Base-by-base conservation (phyloP, 2,329 filamentous ascomycete species). In the Macrophomina pseudophaseolina region DNA sequence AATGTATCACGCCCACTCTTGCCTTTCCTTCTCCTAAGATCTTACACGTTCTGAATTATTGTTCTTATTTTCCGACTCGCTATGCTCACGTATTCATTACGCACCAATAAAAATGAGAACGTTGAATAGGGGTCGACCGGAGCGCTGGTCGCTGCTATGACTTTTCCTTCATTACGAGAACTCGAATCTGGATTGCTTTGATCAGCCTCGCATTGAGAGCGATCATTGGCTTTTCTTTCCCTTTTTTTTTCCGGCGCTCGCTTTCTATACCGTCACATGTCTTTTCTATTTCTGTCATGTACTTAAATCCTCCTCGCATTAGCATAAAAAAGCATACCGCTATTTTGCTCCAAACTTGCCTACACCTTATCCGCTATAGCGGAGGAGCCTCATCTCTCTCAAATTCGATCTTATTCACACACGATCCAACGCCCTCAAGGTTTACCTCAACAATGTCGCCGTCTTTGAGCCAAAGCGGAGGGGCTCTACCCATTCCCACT, bases 361-460 rank as follows among this genome's bases (percentile, higher is more conserved):
- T 53, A 30, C 5, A 14, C 11, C 42, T 44, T 44, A n/a, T 7
- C 8, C 30, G 33, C 46, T 48, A 48, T 12, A 16, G 46, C 32
- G 33, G 46, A 33, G 40, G 3, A 8, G 40, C 3, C 18, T 38
- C 30, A 23, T 65, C 48, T 66, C 72, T 74, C 66, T 78, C 74
- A 67, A 78, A 78, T 64, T 68, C 68, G 68, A 78, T 72, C 69
- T 66, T 75, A 46, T 78, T 78, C 14, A 74, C 66, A 62, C 77
- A 71, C 65, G 74, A 75, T 7, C 76, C 76, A 67, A 78, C 75
- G 1, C 75, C 76, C 64, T 77, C 72, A 0, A 76, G 74, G 53
- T 72, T 69, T 16, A 78, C 72, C 70, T 77, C 75, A 1, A 78
- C 75, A 38, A 71, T 72, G 71, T 77, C 76, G 30, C 66, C 66